phyloP scores from a whole-genome alignment of 2,329 filamentous ascomycete species.

The Trichoderma gracile region DNA sequence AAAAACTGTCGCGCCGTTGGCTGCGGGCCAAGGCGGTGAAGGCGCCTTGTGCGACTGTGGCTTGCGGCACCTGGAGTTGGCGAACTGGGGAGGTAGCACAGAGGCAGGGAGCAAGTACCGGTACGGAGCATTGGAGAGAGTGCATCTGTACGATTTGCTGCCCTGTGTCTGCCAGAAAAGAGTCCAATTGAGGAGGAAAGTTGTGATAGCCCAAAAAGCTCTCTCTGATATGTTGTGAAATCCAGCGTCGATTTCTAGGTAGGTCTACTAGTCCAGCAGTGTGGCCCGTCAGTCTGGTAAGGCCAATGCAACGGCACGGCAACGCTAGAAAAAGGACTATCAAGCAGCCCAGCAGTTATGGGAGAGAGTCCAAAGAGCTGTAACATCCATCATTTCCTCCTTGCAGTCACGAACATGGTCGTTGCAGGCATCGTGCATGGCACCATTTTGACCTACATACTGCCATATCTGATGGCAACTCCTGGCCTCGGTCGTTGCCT shows the following conservation, averaged over 20 bases:
- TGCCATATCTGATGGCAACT: neutral
- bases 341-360: neutral
- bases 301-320: neutral
- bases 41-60: neutral
- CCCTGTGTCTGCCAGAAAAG: neutral
- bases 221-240: too few species aligned
- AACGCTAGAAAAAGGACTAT: slow-evolving; percentile 1
- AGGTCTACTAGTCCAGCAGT: neutral
- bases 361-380: neutral
- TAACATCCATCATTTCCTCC: neutral
- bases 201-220: too few species aligned
- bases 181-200: too few species aligned
- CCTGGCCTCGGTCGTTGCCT: too few species aligned
- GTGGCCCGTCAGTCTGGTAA: neutral
- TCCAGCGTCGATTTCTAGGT: neutral
- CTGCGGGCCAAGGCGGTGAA: slow-evolving; percentile 23
- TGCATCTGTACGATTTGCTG: neutral
- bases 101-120: neutral
- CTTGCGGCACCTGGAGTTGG: slow-evolving; percentile 9
- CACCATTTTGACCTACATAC: neutral
- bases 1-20: slow-evolving; percentile 26
- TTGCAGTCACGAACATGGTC: neutral
- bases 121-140: neutral
- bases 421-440: slow-evolving; percentile 16
- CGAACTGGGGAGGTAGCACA: slow-evolving; percentile 6